Conservation (phyloP, 2,329 filamentous ascomycete genomes). For the Furcasterigmium furcatum region DNA sequence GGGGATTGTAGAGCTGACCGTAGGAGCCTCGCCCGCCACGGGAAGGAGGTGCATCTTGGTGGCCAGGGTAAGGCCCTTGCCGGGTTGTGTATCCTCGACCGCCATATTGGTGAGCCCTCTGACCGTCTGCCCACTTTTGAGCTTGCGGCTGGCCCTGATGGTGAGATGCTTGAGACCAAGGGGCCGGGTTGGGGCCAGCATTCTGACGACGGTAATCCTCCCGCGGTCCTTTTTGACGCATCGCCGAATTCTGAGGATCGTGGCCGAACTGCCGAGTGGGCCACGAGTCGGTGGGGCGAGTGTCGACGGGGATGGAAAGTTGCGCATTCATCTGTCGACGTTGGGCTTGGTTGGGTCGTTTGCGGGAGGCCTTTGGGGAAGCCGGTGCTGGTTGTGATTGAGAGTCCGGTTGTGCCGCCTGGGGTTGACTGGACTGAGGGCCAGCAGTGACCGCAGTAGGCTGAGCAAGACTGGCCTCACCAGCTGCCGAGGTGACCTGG, state of each 20-base stretch:
- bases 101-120: not conserved
- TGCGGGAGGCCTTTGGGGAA: slow-evolving; percentile 32
- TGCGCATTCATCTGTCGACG: slow-evolving; percentile 61
- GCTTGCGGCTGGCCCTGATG: not conserved
- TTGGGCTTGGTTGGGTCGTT: slow-evolving; percentile 60
- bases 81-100: not conserved
- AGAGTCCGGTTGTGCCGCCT: too few species aligned
- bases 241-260: not conserved
- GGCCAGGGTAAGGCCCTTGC: not conserved
- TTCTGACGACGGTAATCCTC: not conserved
- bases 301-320: slow-evolving; percentile 52
- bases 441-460: too few species aligned
- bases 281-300: slow-evolving; percentile 29
- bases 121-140: not conserved
- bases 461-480: too few species aligned
- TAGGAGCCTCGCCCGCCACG: slow-evolving; percentile 12
- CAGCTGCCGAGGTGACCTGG: too few species aligned
- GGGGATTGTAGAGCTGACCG: slow-evolving; percentile 24
- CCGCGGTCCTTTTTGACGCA: not conserved
- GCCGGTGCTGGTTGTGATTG: not conserved
- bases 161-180: not conserved
- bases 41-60: not conserved
- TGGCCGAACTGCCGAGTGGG: not conserved
- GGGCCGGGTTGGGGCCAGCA: not conserved
- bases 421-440: too few species aligned